Evolutionary conservation across 148 eudicot genomes (phyloP), one percentile per base, ranked within the genome.

Genomic region (Dianthus caryophyllus): DNA sequence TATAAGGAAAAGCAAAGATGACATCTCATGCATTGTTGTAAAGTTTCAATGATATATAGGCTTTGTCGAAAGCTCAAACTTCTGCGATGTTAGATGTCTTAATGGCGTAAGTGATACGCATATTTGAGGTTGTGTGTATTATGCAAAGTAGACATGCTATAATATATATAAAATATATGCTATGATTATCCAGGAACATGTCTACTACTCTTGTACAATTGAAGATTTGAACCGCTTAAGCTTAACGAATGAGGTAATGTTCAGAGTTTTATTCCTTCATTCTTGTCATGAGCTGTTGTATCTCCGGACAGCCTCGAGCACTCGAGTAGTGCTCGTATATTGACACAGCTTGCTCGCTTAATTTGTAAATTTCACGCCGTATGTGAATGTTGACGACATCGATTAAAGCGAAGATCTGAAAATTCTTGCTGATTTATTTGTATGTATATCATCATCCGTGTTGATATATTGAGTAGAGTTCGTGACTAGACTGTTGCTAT

Each of bases 1-100:
- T 52, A 64, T 80, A 29, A 81, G 85, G 85, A 87, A 81, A 75
- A 89, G 97, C 84, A 87, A 78, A 71, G 97, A 92, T 76, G 97
- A 92, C 66, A 87, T 92, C 33, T 92, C 97, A 14, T 89, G 98
- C 82, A 83, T 92, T 21, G 98, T 92, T 59, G 90, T 88, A 26
- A 88, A 76, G 74, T 86, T 91, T 62, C 85, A 81, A 71, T 76
- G 79, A 76, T 24, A 36, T 26, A 61, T 17, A 30, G 27, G n/a
- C n/a, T 27, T 10, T 49, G 38, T 49, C 6, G 46, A 1, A 56
- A 49, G 14, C 51, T 49, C 15, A 64, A 49, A 41, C 64, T 41
- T 64, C 14, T 44, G 9, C 3, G 8, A n/a, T 60, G 59, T 16
- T 39, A 31, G 11, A 47, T 53, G 20, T 33, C 25, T 36, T 61